Base-by-base conservation (phyloP, 2,329 filamentous ascomycete species). In the Fusarium sp. region DNA sequence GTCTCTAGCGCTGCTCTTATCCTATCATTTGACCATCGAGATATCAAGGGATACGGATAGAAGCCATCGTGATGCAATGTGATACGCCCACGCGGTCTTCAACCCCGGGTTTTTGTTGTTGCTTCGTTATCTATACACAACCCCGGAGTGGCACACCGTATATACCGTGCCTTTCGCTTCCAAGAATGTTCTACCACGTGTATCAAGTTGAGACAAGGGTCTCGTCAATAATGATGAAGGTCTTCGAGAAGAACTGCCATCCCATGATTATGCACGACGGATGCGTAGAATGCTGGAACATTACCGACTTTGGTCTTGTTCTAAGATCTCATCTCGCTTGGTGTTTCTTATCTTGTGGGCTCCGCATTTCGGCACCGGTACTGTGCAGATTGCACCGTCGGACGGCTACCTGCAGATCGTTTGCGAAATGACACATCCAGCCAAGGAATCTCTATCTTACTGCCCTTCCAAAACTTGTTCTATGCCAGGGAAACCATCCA, bases 11-110 rank as follows among this genome's bases (percentile, higher is more conserved):
- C 42, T 50, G 19, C 48, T 62, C 53, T 51, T 46, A 25, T 57
- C 56, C 57, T 66, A 69, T 69, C 67, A 70, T 67, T 69, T 69
- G 67, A 70, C 62, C 67, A 53, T 56, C 62, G 43, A 55, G 41
- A 56, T 66, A 42, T 46, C 50, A 61, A 58, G 44, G 62, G 55
- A 60, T 43, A 58, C 41, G 62, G 55, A 60, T 43, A 30, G 34
- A 34, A 34, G 8, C 48, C 43, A 64, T 64, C 31, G 37, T 60
- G 41, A 65, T 65, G 39, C 60, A 64, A 41, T 52, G 31, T 42
- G 49, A 52, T 52, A 52, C 49, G 49, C n/a, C 23, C 62, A 18
- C 52, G 26, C 62, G 62, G 62, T 46, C 39, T 25, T 11, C 14
- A 19, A 39, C 42, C 21, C 62, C 48, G 43, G 49, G 23, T 21